Percentiles rank a stretch among this genome's conserved stretches.
These are phyloP conservation scores for Dioszegia aurantiaca DNA, from an alignment of 768 basidiomycete genomes.

Conservation along the genomic window DNA sequence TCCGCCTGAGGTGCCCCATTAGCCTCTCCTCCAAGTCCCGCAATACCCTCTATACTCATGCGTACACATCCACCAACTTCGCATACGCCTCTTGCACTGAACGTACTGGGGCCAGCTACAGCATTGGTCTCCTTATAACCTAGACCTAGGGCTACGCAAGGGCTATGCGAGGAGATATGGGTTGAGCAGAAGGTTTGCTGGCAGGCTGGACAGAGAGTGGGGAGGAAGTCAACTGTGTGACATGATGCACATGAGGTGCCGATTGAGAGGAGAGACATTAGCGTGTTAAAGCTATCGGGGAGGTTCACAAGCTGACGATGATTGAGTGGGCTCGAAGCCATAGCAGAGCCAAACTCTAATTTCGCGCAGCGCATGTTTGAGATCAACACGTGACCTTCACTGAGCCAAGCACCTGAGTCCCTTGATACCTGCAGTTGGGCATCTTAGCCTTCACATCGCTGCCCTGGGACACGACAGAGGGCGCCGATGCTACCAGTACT, in stretches of 20 bases:
- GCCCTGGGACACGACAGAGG: no score
- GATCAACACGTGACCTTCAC: not conserved
- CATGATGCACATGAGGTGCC: conserved; percentile 30
- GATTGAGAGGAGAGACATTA: conserved; percentile 15
- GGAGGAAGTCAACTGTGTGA: conserved; percentile 38
- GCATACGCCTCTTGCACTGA: conserved; percentile 18
- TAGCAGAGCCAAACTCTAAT: no score
- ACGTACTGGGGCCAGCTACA: conserved; percentile 12
- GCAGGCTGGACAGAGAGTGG: conserved; percentile 31
- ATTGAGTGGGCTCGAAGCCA: no score
- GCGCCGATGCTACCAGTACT: no score
- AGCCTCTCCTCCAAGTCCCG: conserved; percentile 16
- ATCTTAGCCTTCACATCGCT: no score
- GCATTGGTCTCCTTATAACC: conserved; percentile 12
- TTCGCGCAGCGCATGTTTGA: no score
- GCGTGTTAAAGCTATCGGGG: no score
- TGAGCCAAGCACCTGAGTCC: no score
- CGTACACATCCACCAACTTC: conserved; percentile 23
- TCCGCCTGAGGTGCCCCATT: not conserved
- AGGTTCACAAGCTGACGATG: no score
- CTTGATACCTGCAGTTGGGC: no score
- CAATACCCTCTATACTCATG: conserved; percentile 33
- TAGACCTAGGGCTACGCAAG: conserved; percentile 1
- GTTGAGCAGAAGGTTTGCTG: conserved; percentile 20
- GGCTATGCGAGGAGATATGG: conserved; percentile 33